Base-by-base conservation (phyloP, 2,329 filamentous ascomycete species). In the Trichoderma simmonsii region DNA sequence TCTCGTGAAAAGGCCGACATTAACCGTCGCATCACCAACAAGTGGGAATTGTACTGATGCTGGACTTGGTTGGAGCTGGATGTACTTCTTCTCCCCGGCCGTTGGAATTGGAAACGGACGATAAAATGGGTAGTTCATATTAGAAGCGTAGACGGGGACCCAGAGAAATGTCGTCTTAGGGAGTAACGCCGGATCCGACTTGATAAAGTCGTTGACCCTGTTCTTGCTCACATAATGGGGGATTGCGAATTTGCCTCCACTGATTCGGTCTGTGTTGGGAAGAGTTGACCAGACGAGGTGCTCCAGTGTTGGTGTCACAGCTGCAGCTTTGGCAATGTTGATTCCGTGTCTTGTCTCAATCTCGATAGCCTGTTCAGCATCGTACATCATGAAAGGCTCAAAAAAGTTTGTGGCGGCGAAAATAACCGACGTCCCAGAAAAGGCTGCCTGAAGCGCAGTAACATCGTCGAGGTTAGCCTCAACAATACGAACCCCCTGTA, bases 271-370 rank as follows among this genome's bases (percentile, higher is more conserved):
- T n/a, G 43, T 48, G n/a, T 48, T 48, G n/a, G 43, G 43, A 21
- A 48, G 43, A 21, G 43, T 48, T 3, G 43, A 48, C 43, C 43
- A 48, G n/a, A 48, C 15, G 43, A 48, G 15, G 43, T 48, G 43
- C n/a, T 48, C 43, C 43, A 48, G 43, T 48, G 43, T 21, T 48
- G 9, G 18, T 48, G 43, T 48, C 43, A 21, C 18, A 48, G 18
- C n/a, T 48, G 43, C 43, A n/a, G 43, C 43, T 48, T 48, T 48
- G 7, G 43, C 43, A 48, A 48, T 48, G 18, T 48, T 48, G 18
- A n/a, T 48, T 21, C 43, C 43, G 18, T 48, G 43, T 9, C 18
- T 48, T 48, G 43, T n/a, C 43, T 48, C 43, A 21, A 48, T 84
- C 84, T 48, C 43, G 43, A 21, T 21, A 48, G 43, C 43, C 43